Evolutionary conservation across 2,329 filamentous ascomycete genomes (phyloP).

Genomic region (Grosmannia serpens): DNA sequence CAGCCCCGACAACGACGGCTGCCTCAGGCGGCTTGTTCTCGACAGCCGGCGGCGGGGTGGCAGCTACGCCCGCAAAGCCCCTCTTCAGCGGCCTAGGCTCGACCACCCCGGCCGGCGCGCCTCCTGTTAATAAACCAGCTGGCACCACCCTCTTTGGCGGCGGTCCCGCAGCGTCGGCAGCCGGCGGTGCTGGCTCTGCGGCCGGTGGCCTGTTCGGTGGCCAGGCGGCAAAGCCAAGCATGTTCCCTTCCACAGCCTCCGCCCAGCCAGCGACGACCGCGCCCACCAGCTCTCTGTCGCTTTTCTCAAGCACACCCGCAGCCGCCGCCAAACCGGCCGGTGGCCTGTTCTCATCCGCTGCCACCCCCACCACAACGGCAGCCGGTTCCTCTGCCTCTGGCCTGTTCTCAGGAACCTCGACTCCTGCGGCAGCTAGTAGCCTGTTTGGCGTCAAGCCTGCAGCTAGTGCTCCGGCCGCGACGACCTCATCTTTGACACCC

Average conservation of each 20-base stretch:
- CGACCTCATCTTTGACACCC: background rate
- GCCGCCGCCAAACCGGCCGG: background rate
- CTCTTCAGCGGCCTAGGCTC: constrained; percentile 30
- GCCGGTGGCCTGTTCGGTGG: constrained; percentile 1
- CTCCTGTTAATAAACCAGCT: constrained; percentile 27
- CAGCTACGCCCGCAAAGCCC: constrained; percentile 33
- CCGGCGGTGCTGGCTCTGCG: background rate
- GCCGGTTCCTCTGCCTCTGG: background rate
- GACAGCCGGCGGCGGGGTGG: background rate
- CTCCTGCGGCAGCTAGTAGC: background rate
- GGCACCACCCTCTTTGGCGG: constrained; percentile 4
- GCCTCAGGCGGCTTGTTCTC: constrained; percentile 11
- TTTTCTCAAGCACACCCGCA: background rate
- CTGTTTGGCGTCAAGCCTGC: constrained; percentile 15
- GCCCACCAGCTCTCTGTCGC: background rate
- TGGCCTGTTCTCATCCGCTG: background rate
- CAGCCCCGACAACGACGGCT: constrained; percentile 3
- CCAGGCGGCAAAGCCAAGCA: background rate
- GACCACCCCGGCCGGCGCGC: constrained; percentile 42
- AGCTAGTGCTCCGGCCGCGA: constrained; percentile 10
- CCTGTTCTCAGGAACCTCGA: background rate
- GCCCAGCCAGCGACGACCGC: background rate
- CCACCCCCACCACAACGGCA: background rate
- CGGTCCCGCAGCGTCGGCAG: background rate
- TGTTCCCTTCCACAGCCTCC: background rate